phyloP scores from a whole-genome alignment of 148 eudicot genomes.

The Vaccinium myrtillus region DNA sequence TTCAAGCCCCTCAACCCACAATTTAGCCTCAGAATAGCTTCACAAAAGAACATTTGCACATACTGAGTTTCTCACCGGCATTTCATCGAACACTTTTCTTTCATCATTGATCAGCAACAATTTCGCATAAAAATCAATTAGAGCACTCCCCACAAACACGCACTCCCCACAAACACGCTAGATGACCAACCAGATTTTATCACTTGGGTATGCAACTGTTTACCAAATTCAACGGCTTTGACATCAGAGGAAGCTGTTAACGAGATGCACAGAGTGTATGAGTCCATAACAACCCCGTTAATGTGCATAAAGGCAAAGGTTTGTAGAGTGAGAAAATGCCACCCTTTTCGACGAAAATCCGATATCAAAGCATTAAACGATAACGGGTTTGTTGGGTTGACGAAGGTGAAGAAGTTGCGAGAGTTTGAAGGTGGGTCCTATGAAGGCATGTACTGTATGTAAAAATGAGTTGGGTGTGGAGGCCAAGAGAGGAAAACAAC shows the following conservation, averaged over 20 bases:
- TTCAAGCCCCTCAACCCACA: slow-evolving; percentile 56
- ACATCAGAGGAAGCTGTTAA: slow-evolving; percentile 43
- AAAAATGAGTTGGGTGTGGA: slow-evolving; percentile 44
- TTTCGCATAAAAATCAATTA: slow-evolving; percentile 58
- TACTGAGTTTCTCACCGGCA: slow-evolving; percentile 57
- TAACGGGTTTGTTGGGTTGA: slow-evolving; percentile 38
- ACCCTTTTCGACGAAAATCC: slow-evolving; percentile 43
- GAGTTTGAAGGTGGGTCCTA: slow-evolving; percentile 21
- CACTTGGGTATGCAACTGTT: slow-evolving; percentile 44
- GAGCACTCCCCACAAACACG: slow-evolving; percentile 76
- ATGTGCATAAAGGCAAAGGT: slow-evolving; percentile 51
- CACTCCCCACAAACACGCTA: slow-evolving; percentile 77
- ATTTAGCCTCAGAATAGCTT: slow-evolving; percentile 56
- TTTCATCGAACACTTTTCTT: slow-evolving; percentile 50
- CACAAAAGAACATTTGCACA: slow-evolving; percentile 62
- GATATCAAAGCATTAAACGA: slow-evolving; percentile 52
- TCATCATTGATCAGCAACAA: slow-evolving; percentile 43
- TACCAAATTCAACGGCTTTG: slow-evolving; percentile 36
- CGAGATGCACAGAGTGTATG: slow-evolving; percentile 58
- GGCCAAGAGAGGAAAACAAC: slow-evolving; percentile 32
- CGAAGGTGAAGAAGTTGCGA: slow-evolving; percentile 42
- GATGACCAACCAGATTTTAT: slow-evolving; percentile 59
- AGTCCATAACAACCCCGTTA: slow-evolving; percentile 44
- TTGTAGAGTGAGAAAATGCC: slow-evolving; percentile 33
- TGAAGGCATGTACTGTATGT: slow-evolving; percentile 37